Percentiles rank a stretch among this genome's conserved stretches.
These are phyloP conservation scores for Gaultheria prostrata DNA, from an alignment of 148 eudicot genomes.

Conservation along the genomic window DNA sequence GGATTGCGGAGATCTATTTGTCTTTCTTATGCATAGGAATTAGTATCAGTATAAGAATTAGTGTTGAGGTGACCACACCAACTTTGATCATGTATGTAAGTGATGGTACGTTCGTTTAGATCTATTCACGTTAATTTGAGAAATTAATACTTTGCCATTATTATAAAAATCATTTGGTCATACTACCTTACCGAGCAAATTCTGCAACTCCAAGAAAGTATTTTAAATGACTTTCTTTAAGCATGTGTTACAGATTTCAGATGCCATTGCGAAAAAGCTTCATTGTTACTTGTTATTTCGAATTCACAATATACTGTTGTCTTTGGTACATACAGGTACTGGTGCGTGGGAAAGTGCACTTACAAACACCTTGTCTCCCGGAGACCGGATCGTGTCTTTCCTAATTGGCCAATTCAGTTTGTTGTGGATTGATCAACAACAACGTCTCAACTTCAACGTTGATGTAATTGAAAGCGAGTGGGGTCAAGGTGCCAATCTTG, in stretches of 20 bases:
- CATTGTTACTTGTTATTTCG: background rate
- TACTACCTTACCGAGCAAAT: no score
- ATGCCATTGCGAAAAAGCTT: background rate
- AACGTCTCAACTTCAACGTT: slow-evolving; percentile 88
- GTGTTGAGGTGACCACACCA: background rate
- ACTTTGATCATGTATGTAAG: background rate
- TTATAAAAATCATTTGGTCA: background rate
- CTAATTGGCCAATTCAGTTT: slow-evolving; percentile 96
- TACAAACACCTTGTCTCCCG: slow-evolving; percentile 94
- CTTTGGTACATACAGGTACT: slow-evolving; percentile 53
- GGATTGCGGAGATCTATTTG: background rate
- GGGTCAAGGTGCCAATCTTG: slow-evolving; percentile 94
- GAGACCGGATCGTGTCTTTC: slow-evolving; percentile 77
- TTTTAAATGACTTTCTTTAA: background rate
- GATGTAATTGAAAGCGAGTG: slow-evolving; percentile 97
- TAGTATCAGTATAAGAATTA: background rate
- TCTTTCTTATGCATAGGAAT: background rate
- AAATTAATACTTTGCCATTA: background rate
- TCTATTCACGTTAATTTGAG: slow-evolving; percentile 2
- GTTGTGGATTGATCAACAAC: slow-evolving; percentile 97
- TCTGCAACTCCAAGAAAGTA: background rate
- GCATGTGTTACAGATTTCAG: background rate
- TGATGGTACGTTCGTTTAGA: background rate
- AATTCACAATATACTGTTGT: background rate
- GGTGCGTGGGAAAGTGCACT: slow-evolving; percentile 99